Base-by-base conservation (phyloP, 192 early-diverging fungal genomes). In the Funneliformis mosseae region DNA sequence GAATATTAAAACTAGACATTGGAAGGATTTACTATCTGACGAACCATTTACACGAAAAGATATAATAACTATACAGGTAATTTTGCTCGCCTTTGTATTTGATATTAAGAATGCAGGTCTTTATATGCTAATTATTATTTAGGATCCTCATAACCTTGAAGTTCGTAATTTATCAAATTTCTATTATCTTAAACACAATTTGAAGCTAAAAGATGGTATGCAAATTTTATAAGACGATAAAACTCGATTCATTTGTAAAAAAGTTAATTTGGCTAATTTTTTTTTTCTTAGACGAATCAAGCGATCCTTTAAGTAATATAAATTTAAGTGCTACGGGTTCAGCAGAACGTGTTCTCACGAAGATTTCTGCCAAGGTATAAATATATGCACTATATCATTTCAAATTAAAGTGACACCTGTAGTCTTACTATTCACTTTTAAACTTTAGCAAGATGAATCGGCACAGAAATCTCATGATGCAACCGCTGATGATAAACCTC, bases 1-100 rank as follows among this genome's bases (percentile, higher is more conserved):
- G 27, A 97, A 96, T 81, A 91, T 95, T 77, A 93, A 96, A 79
- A 87, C 89, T 21, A 96, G 94, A 48, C 83, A 93, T 70, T 97
- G 95, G 96, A 87, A 79, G 28, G 97, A 99, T 86, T 83, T 98
- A 64, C 82, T 99, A 66, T 94, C 91, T 3, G 95, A 97, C 41
- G 93, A 93, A 33, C 91, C 95, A 1, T 99, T 99, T 77, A 93
- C 90, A 16, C 86, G 94, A 27, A 89, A 92, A 60, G 97, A 99
- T 82, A 88, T 99, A 42, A 94, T 99, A 55, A 95, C 94, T 23
- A 86, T 99, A 41, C 95, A 95, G 83, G 90, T 87, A 82, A 77
- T 38, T 10, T 25, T 43, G n/a, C 27, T 74, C 18, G 16, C 42
- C 23, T 43, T 14, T 76, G 8, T 39, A 10, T 21, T 46, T 33